Base-by-base conservation (phyloP, 345 rosid genomes). In the Eucalyptus microcorys region DNA sequence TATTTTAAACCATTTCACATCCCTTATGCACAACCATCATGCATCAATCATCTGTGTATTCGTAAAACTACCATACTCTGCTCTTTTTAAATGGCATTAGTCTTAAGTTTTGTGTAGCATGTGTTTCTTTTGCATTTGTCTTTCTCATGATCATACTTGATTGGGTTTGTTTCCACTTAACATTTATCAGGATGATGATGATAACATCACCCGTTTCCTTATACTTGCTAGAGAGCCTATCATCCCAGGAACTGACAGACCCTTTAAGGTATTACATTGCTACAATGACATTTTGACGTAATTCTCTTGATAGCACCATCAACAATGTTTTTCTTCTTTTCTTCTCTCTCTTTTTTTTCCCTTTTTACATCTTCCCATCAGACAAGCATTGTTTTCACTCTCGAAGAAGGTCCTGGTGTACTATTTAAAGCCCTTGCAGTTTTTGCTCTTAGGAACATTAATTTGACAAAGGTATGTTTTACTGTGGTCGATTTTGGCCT, bases 381-480 rank as follows among this genome's bases (percentile, higher is more conserved):
- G 99, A 98, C 99, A 22, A 97, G 99, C 93, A 96, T 98, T 71
- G 99, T 95, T 91, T 98, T 97, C 94, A 92, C 98, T 55, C 91
- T 98, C n/a, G 99, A 97, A 91, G 98, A 97, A 93, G 99, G 99
- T 87, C 97, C 98, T 24, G 99, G 99, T 34, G 88, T 94, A 91
- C 94, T 98, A 88, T 96, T 97, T 92, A 96, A 96, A 90, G 99
- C 98, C 76, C 93, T 98, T 89, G 96, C 99, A 45, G 99, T 95
- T 88, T 98, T 98, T 93, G 95, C 99, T 55, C 89, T 94, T 91
- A 94, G 99, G 93, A 92, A 91, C 93, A 98, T 98, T 90, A 94
- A 91, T 93, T 93, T 98, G 92, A 92, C 96, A n/a, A 97, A 97
- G 96, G 98, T 93, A 91, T 88, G 86, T 84, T 49, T 37, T 71